phyloP scores from a whole-genome alignment of 129 eudicot genomes.

The Rutidosis leptorrhynchoides region DNA sequence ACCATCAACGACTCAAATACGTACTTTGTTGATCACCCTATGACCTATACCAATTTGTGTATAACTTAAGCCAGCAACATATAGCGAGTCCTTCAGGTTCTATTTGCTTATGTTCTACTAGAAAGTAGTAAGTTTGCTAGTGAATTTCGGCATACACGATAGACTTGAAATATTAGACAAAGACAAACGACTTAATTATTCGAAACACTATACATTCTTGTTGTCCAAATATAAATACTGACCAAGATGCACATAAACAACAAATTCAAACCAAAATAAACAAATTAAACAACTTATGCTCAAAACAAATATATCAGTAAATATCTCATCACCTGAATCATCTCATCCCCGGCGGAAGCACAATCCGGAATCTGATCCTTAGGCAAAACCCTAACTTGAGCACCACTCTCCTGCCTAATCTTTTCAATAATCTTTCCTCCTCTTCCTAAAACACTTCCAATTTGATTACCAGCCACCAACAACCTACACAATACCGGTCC shows the following conservation, averaged over 20 bases:
- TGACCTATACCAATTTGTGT: neutral
- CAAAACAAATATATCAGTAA: neutral
- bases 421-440: constrained; percentile 55
- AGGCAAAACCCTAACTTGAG: constrained; percentile 51
- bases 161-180: neutral
- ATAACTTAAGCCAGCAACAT: neutral
- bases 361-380: constrained; percentile 44
- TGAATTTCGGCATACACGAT: neutral
- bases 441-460: constrained; percentile 49
- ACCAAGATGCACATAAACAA: constrained; percentile 4
- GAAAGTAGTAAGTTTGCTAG: neutral
- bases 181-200: neutral
- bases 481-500: constrained; percentile 52
- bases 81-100: neutral
- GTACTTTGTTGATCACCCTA: neutral
- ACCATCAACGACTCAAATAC: neutral
- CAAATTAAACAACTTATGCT: neutral
- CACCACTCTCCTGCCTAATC: constrained; percentile 46
- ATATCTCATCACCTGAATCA: constrained; percentile 41
- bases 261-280: neutral
- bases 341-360: constrained; percentile 51
- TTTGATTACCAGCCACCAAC: constrained; percentile 42
- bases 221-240: neutral
- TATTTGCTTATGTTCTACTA: neutral
- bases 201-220: neutral